Percentiles rank a stretch among this genome's conserved stretches.
These are phyloP conservation scores for Vaccinium vitisidaea DNA, from an alignment of 148 eudicot genomes.

Conservation along the genomic window DNA sequence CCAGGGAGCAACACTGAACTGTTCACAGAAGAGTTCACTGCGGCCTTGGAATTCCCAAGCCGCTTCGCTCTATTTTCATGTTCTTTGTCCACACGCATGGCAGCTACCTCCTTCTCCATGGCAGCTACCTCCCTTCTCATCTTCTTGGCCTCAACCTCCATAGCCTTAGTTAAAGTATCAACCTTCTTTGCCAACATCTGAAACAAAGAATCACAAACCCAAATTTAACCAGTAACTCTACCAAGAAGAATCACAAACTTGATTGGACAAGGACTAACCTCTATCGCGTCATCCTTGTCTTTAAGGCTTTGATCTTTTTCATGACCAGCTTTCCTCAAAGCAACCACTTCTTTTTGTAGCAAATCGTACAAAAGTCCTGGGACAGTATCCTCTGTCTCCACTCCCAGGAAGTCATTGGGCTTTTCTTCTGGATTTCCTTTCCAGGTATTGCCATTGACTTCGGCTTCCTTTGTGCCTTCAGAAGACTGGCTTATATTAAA, in stretches of 20 bases:
- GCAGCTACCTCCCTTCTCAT: constrained; percentile 98
- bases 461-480: constrained; percentile 55
- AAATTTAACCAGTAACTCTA: neutral
- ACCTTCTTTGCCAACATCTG: constrained; percentile 96
- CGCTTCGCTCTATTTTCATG: constrained; percentile 77
- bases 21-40: constrained; percentile 49
- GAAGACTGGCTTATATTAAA: constrained; percentile 48
- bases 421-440: constrained; percentile 67
- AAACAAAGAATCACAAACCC: constrained; percentile 7
- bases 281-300: constrained; percentile 97
- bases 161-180: constrained; percentile 86
- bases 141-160: constrained; percentile 98
- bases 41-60: constrained; percentile 56
- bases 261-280: constrained; percentile 38
- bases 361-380: constrained; percentile 78
- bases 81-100: constrained; percentile 86
- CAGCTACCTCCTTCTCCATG: constrained; percentile 96
- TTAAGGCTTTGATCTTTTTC: constrained; percentile 96
- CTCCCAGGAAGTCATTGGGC: constrained; percentile 44
- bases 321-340: constrained; percentile 79
- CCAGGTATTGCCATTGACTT: constrained; percentile 37
- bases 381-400: constrained; percentile 68
- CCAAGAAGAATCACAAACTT: neutral
- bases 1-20: constrained; percentile 76
- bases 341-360: constrained; percentile 83